These are phyloP conservation scores for Themeda triandra DNA, from an alignment of 176 grass and related monocot species.

Conservation along the genomic window DNA sequence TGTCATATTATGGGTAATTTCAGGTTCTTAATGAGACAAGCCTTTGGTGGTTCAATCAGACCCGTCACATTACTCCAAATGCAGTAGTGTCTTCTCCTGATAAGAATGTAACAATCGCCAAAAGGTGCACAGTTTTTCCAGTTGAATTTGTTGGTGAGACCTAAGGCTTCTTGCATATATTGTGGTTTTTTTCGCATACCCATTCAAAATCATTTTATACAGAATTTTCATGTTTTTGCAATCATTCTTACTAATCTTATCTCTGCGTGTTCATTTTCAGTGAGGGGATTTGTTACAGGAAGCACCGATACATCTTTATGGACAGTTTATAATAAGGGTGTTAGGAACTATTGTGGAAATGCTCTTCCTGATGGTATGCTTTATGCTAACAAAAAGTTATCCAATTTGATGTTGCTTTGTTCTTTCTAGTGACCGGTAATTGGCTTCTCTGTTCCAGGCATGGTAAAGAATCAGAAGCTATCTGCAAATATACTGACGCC, in stretches of 20 bases:
- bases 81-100: constrained; percentile 86
- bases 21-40: constrained; percentile 97
- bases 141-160: constrained; percentile 99
- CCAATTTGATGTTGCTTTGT: neutral
- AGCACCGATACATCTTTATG: constrained; percentile 96
- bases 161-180: constrained; percentile 21
- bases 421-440: neutral
- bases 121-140: constrained; percentile 89
- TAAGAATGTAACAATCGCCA: constrained; percentile 91
- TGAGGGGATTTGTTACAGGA: constrained; percentile 87
- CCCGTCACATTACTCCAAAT: constrained; percentile 87
- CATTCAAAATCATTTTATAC: neutral
- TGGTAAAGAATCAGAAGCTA: constrained; percentile 89
- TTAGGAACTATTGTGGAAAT: constrained; percentile 95
- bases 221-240: constrained; percentile 8
- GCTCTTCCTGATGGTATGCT: constrained; percentile 65
- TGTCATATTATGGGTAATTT: constrained; percentile 13
- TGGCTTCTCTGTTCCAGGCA: constrained; percentile 38
- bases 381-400: constrained; percentile 15
- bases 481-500: constrained; percentile 82
- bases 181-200: constrained; percentile 17
- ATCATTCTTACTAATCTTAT: neutral
- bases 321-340: constrained; percentile 83
- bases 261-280: constrained; percentile 41
- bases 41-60: constrained; percentile 90